These are phyloP conservation scores for Sphaerosporella brunnea DNA, from an alignment of 495 filamentous ascomycete species.

Conservation along the genomic window DNA sequence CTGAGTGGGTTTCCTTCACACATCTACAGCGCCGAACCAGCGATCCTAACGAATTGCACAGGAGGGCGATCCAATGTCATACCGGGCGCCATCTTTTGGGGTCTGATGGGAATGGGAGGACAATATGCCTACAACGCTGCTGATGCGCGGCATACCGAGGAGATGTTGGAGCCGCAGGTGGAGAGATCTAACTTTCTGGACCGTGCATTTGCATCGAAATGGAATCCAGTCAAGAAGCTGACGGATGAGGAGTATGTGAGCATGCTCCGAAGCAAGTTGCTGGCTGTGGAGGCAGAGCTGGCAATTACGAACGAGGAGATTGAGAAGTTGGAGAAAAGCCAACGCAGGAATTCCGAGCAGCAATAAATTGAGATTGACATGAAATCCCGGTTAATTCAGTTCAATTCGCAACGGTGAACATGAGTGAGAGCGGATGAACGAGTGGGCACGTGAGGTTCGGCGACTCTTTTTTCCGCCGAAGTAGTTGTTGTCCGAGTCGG, in stretches of 20 bases:
- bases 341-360: slow-evolving; percentile 1
- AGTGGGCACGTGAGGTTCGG: too few relatives aligned
- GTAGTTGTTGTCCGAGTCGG: too few relatives aligned
- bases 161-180: slow-evolving; percentile 6
- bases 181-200: slow-evolving; percentile 13
- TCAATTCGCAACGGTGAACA: too few relatives aligned
- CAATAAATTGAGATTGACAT: background rate
- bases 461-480: too few relatives aligned
- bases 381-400: too few relatives aligned
- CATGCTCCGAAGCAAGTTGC: slow-evolving; percentile 57
- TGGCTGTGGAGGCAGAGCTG: slow-evolving; percentile 69
- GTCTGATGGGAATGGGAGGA: slow-evolving; percentile 41
- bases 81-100: slow-evolving; percentile 47
- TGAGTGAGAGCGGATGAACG: too few relatives aligned
- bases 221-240: slow-evolving; percentile 61
- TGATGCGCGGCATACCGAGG: slow-evolving; percentile 28
- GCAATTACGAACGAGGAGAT: slow-evolving; percentile 76
- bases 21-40: background rate
- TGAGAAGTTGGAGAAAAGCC: slow-evolving; percentile 31
- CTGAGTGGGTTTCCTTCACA: slow-evolving; percentile 11
- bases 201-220: slow-evolving; percentile 38
- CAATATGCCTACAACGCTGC: slow-evolving; percentile 41
- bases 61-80: slow-evolving; percentile 35
- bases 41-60: slow-evolving; percentile 2
- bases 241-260: slow-evolving; percentile 62